Conservation (phyloP, 2,329 filamentous ascomycete genomes). For the Colletotrichum tabaci region DNA sequence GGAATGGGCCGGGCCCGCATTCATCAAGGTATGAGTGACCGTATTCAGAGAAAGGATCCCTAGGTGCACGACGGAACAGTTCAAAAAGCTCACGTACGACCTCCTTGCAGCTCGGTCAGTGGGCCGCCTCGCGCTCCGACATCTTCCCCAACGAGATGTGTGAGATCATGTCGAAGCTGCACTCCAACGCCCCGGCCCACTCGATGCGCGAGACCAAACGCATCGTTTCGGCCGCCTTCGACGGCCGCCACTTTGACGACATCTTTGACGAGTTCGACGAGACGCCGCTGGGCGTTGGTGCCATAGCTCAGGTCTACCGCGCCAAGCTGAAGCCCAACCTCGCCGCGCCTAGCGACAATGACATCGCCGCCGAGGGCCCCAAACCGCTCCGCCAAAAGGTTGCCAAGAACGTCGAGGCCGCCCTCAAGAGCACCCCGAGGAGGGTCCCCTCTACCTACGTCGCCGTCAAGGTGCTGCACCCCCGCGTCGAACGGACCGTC, state of each 20-base stretch:
- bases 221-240: conserved; percentile 87
- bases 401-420: conserved; percentile 84
- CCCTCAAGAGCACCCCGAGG: conserved; percentile 88
- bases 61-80: neutral
- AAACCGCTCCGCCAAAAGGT: conserved; percentile 77
- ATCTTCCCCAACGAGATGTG: conserved; percentile 97
- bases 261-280: conserved; percentile 98
- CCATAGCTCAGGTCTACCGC: conserved; percentile 98
- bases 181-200: conserved; percentile 95
- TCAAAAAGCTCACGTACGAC: neutral
- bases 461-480: conserved; percentile 95
- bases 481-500: conserved; percentile 89
- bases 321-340: conserved; percentile 89
- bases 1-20: conserved; percentile 94
- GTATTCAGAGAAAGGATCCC: no score
- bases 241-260: conserved; percentile 83
- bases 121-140: conserved; percentile 95
- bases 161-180: conserved; percentile 91
- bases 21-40: conserved; percentile 83
- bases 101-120: conserved; percentile 84
- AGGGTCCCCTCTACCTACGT: conserved; percentile 93
- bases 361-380: conserved; percentile 61
- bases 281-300: conserved; percentile 90
- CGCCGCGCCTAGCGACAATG: conserved; percentile 73
- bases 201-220: conserved; percentile 84